phyloP scores from a whole-genome alignment of 2,329 filamentous ascomycete genomes.

The Ilyonectria destructans region DNA sequence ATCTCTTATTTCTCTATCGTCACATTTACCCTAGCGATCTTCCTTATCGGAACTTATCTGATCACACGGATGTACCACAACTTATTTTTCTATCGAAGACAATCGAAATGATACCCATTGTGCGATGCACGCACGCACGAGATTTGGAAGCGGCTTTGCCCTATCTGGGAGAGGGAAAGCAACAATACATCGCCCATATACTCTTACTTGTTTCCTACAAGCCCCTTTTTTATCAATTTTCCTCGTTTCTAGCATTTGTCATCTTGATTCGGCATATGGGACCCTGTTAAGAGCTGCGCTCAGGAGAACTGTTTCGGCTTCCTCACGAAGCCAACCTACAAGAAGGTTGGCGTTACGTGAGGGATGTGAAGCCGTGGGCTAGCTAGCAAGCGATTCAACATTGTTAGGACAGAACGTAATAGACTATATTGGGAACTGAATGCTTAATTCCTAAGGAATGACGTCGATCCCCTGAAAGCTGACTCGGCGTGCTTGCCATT shows the following conservation, averaged over 20 bases:
- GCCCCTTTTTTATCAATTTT: constrained; percentile 15
- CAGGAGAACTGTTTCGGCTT: constrained; percentile 32
- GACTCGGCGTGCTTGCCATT: background rate
- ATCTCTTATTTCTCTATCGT: constrained; percentile 32
- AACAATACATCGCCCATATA: constrained; percentile 25
- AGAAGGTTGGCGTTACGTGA: constrained; percentile 43
- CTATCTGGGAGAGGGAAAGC: constrained; percentile 24
- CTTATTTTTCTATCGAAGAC: constrained; percentile 42
- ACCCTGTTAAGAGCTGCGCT: constrained; percentile 9
- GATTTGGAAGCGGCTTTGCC: constrained; percentile 37
- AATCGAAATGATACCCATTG: constrained; percentile 49
- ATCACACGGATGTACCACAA: constrained; percentile 42
- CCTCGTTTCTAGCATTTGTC: constrained; percentile 25
- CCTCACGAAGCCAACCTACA: constrained; percentile 41
- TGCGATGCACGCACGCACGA: constrained; percentile 34
- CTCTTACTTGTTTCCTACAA: constrained; percentile 27
- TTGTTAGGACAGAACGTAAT: constrained; percentile 39
- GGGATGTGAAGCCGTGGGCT: constrained; percentile 34
- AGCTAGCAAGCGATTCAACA: constrained; percentile 37
- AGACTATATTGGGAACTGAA: constrained; percentile 23
- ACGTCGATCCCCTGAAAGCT: background rate
- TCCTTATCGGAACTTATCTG: constrained; percentile 11
- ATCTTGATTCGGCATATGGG: constrained; percentile 16
- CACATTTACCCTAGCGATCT: constrained; percentile 26
- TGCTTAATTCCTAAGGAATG: background rate